A percentile compares a stretch with the other conserved stretches of the same genome.
Evolutionary conservation across 2,329 filamentous ascomycete genomes (phyloP).

Genomic region (Neonectria magnoliae): DNA sequence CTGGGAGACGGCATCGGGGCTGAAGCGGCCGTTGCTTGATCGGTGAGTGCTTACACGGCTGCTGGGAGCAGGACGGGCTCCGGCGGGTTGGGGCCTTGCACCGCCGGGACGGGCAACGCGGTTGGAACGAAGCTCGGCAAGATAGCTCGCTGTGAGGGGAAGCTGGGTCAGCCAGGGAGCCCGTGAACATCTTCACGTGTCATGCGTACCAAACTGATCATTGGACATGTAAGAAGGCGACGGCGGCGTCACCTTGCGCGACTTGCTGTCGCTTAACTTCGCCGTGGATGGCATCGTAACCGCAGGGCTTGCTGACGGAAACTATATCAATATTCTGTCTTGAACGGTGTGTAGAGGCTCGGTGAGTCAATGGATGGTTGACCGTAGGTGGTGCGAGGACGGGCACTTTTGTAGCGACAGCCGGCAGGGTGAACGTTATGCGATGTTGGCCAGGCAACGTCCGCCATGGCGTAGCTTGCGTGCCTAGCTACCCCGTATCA

Average conservation of each 20-base stretch:
- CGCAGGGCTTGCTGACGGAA: slow-evolving; percentile 26
- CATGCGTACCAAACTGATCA: slow-evolving; percentile 69
- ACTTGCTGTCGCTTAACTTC: slow-evolving; percentile 47
- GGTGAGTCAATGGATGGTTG: slow-evolving; percentile 20
- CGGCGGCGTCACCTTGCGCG: slow-evolving; percentile 68
- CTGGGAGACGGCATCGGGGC: slow-evolving; percentile 46
- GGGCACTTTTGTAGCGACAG: slow-evolving; percentile 31
- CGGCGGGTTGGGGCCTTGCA: slow-evolving; percentile 69
- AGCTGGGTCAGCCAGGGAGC: slow-evolving; percentile 32
- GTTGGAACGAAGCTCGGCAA: slow-evolving; percentile 75
- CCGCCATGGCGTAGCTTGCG: slow-evolving; percentile 5
- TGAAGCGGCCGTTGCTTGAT: slow-evolving; percentile 43
- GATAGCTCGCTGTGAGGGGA: slow-evolving; percentile 68
- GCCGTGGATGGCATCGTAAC: slow-evolving; percentile 46
- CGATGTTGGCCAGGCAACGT: slow-evolving; percentile 44
- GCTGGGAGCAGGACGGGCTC: slow-evolving; percentile 47
- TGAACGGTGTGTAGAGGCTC: slow-evolving; percentile 28
- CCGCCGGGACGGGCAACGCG: slow-evolving; percentile 75
- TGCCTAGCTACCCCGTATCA: background rate
- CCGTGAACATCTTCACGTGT: slow-evolving; percentile 23
- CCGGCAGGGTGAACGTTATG: slow-evolving; percentile 23
- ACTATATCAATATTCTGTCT: slow-evolving; percentile 30
- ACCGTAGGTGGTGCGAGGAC: slow-evolving; percentile 24
- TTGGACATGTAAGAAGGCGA: slow-evolving; percentile 72
- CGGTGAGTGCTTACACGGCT: slow-evolving; percentile 43